Evolutionary conservation across 768 basidiomycete genomes (phyloP).

Genomic region (Suillus lakei): DNA sequence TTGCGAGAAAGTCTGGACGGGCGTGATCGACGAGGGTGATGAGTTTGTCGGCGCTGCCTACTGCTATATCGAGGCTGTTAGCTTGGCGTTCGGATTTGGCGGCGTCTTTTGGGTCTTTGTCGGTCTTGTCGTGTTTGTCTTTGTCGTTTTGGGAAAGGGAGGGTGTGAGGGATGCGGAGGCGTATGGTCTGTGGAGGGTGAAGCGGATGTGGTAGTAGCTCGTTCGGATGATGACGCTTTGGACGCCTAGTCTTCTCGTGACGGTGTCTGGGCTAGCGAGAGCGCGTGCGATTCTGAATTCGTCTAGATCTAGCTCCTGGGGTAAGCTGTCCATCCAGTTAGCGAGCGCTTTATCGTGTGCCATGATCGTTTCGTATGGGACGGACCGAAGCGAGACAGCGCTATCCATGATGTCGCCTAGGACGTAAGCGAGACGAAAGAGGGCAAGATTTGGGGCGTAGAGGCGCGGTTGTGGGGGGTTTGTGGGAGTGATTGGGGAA

Average conservation of each 20-base stretch:
- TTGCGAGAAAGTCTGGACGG: slow-evolving; percentile 75
- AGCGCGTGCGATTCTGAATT: slow-evolving; percentile 73
- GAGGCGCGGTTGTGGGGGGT: slow-evolving; percentile 63
- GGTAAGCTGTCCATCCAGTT: slow-evolving; percentile 84
- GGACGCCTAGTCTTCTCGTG: slow-evolving; percentile 73
- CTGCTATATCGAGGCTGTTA: slow-evolving; percentile 73
- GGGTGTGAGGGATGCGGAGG: slow-evolving; percentile 30
- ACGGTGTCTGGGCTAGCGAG: slow-evolving; percentile 64
- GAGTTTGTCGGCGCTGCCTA: slow-evolving; percentile 76
- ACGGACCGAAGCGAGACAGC: slow-evolving; percentile 83
- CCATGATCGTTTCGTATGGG: slow-evolving; percentile 71
- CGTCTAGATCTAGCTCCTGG: slow-evolving; percentile 74
- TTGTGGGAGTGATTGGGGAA: slow-evolving; percentile 33
- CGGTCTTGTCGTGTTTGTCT: slow-evolving; percentile 35
- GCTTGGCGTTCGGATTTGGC: slow-evolving; percentile 44
- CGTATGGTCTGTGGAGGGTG: slow-evolving; percentile 82
- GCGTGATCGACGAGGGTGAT: slow-evolving; percentile 79
- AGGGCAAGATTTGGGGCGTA: slow-evolving; percentile 78
- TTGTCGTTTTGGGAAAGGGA: slow-evolving; percentile 30
- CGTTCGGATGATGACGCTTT: slow-evolving; percentile 79
- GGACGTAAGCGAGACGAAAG: slow-evolving; percentile 75
- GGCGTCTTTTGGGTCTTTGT: slow-evolving; percentile 25
- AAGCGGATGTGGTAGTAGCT: slow-evolving; percentile 85
- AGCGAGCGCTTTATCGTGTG: slow-evolving; percentile 70
- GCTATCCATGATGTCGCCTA: slow-evolving; percentile 87